phyloP scores from a whole-genome alignment of 169 alveolate genomes.

The Plasmodium coatneyi region DNA sequence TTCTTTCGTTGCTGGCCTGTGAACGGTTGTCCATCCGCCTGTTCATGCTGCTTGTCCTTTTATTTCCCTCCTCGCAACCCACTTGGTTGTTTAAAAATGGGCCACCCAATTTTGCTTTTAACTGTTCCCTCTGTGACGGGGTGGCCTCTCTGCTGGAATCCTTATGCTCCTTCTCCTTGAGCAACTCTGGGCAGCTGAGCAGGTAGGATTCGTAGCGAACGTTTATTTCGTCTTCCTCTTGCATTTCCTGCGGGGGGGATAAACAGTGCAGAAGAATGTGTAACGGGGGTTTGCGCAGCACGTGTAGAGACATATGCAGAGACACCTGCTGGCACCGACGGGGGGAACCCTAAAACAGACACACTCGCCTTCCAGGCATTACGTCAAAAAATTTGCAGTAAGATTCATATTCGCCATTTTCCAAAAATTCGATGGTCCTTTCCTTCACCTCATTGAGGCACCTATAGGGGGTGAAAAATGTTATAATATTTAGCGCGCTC shows the following conservation, averaged over 20 bases:
- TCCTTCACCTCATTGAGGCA: slow-evolving; percentile 18
- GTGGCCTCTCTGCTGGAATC: neutral
- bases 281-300: neutral
- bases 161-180: neutral
- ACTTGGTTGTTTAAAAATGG: neutral
- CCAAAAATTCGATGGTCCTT: slow-evolving; percentile 15
- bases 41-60: neutral
- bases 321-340: neutral
- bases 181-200: neutral
- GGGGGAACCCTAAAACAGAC: neutral
- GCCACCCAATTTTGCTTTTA: neutral
- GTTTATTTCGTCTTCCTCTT: slow-evolving; percentile 38
- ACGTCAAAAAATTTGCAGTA: slow-evolving; percentile 40
- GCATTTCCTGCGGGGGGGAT: slow-evolving; percentile 13
- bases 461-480: neutral
- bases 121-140: neutral
- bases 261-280: neutral
- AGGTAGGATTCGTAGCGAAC: slow-evolving; percentile 54
- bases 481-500: neutral
- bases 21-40: neutral
- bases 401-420: slow-evolving; percentile 22
- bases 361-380: neutral
- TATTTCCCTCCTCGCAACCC: neutral
- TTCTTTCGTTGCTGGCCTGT: neutral
- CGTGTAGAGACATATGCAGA: no score